A percentile compares a stretch with the other conserved stretches of the same genome.
phyloP scores from a whole-genome alignment of 306 rosid species.

The Sicyos edulis region DNA sequence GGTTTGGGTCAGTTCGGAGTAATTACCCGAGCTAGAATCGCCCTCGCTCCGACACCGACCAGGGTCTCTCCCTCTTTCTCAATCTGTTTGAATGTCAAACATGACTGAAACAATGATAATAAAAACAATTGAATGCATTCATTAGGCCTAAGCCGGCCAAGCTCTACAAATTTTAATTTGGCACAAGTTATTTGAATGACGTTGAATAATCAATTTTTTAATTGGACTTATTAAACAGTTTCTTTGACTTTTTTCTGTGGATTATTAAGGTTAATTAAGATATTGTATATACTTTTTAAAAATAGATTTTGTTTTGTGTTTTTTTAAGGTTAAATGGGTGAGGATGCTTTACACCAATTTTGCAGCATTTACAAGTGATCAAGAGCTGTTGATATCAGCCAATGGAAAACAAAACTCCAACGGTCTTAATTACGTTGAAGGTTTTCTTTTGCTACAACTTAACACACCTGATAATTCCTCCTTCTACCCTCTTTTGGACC shows the following conservation, averaged over 20 bases:
- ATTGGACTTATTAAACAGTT: background rate
- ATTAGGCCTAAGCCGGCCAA: slow-evolving; percentile 5
- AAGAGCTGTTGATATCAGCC: slow-evolving; percentile 49
- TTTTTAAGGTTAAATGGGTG: slow-evolving; percentile 59
- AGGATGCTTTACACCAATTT: slow-evolving; percentile 55
- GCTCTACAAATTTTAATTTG: background rate
- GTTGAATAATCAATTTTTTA: background rate
- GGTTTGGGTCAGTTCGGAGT: slow-evolving; percentile 93
- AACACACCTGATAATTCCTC: slow-evolving; percentile 50
- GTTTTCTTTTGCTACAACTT: slow-evolving; percentile 43
- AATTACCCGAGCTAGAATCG: slow-evolving; percentile 80
- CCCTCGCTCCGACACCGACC: slow-evolving; percentile 50
- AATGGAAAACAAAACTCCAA: slow-evolving; percentile 25
- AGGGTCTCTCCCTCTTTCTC: slow-evolving; percentile 31
- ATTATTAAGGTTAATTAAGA: background rate
- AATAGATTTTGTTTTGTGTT: background rate
- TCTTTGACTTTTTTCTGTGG: slow-evolving; percentile 8
- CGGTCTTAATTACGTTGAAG: slow-evolving; percentile 60
- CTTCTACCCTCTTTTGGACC: slow-evolving; percentile 46
- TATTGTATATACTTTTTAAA: background rate
- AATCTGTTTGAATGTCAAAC: background rate
- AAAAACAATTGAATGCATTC: background rate
- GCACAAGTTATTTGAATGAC: too few relatives aligned
- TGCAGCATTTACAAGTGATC: slow-evolving; percentile 50
- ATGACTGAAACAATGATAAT: too few relatives aligned